phyloP scores from a whole-genome alignment of 352 stramenopile genomes.

The Globisporangium spinosum region DNA sequence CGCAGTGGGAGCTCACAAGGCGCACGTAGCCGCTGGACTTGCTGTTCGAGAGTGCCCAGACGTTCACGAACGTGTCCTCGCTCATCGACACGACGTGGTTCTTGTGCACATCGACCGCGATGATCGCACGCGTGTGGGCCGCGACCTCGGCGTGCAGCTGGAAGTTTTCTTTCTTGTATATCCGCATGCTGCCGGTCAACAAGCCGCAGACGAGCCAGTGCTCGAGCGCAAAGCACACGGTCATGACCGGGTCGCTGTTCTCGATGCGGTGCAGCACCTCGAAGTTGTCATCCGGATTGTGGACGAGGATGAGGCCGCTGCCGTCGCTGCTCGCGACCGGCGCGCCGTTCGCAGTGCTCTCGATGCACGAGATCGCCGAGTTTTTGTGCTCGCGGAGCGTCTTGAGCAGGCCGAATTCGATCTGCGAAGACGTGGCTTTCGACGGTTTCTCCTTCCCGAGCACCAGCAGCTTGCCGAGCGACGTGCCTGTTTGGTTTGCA shows the following conservation, averaged over 20 bases:
- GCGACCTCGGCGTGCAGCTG: constrained; percentile 57
- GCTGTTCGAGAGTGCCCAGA: constrained; percentile 51
- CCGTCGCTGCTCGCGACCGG: constrained; percentile 59
- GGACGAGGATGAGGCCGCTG: constrained; percentile 53
- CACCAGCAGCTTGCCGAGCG: constrained; percentile 53
- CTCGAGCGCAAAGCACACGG: constrained; percentile 49
- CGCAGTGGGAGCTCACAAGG: constrained; percentile 55
- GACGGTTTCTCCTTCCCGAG: constrained; percentile 49
- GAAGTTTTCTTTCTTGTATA: constrained; percentile 49
- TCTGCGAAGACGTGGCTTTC: constrained; percentile 35
- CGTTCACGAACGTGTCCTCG: constrained; percentile 79
- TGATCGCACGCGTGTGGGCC: constrained; percentile 67
- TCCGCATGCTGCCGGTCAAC: constrained; percentile 49
- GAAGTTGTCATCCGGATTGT: constrained; percentile 47
- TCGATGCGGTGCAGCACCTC: constrained; percentile 60
- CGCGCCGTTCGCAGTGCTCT: constrained; percentile 33
- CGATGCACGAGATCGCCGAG: constrained; percentile 53
- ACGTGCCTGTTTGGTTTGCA: constrained; percentile 35
- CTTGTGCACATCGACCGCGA: constrained; percentile 50
- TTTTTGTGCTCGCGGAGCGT: constrained; percentile 52
- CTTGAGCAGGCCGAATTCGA: constrained; percentile 57
- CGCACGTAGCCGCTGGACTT: constrained; percentile 29
- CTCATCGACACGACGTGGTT: constrained; percentile 55
- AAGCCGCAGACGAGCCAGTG: constrained; percentile 58
- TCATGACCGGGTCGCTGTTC: constrained; percentile 37